Conservation (phyloP, 2,329 filamentous ascomycete species). For the Hymenoscyphus salicellus region DNA sequence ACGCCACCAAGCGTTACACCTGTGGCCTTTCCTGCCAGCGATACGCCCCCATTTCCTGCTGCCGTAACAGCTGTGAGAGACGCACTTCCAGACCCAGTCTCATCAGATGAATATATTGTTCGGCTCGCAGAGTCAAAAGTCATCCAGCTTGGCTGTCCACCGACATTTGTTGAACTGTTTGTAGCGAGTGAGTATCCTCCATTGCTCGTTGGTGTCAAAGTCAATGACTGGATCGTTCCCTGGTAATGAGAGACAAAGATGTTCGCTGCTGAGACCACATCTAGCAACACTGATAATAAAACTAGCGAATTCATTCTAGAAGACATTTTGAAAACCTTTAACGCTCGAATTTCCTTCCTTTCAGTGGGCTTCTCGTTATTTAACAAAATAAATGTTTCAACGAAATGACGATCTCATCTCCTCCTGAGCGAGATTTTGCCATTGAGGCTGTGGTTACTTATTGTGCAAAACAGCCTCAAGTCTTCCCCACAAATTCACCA, state of each 20-base stretch:
- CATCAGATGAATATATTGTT: constrained; percentile 46
- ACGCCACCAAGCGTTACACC: constrained; percentile 21
- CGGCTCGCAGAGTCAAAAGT: constrained; percentile 40
- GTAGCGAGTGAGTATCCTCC: constrained; percentile 17
- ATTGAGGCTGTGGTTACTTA: constrained; percentile 6
- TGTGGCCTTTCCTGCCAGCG: constrained; percentile 32
- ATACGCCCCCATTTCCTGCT: constrained; percentile 40
- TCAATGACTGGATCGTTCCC: constrained; percentile 43
- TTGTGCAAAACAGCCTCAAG: constrained; percentile 13
- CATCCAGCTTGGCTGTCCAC: constrained; percentile 45
- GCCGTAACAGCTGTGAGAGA: constrained; percentile 38
- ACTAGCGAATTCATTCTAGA: constrained; percentile 5
- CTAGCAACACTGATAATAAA: constrained; percentile 12
- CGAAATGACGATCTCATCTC: not conserved
- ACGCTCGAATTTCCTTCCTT: not conserved
- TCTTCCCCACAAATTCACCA: constrained; percentile 5
- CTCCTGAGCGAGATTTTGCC: constrained; percentile 5
- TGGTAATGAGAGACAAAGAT: constrained; percentile 39
- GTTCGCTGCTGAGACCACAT: constrained; percentile 16
- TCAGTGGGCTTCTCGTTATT: not conserved
- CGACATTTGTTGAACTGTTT: constrained; percentile 34
- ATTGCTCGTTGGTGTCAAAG: constrained; percentile 28
- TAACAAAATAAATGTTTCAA: not conserved
- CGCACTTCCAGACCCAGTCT: constrained; percentile 37
- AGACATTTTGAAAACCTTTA: constrained; percentile 9